Percentiles rank a stretch among this genome's conserved stretches.
Evolutionary conservation across 1,139 yeast species (phyloP).

Genomic region (Geotrichum phurueaensis): DNA sequence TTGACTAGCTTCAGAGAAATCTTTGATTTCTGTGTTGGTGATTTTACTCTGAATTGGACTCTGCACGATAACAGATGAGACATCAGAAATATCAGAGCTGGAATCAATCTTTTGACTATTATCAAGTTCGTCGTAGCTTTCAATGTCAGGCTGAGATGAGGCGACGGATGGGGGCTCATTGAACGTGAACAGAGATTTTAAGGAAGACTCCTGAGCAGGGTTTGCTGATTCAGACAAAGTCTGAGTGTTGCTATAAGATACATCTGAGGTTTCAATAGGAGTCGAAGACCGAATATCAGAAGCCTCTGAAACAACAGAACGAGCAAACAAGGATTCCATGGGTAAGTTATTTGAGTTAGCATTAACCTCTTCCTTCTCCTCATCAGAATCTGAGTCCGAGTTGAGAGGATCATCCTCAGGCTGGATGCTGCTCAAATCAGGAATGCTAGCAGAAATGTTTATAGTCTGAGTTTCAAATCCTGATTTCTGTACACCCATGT

Average conservation of each 20-base stretch:
- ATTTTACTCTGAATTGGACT: background rate
- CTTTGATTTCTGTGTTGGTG: background rate
- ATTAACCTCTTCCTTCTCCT: background rate
- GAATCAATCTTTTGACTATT: background rate
- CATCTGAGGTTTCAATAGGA: background rate
- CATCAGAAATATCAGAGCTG: background rate
- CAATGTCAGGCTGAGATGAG: background rate
- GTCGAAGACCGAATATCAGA: background rate
- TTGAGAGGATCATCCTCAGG: background rate
- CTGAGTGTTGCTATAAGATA: background rate
- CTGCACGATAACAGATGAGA: background rate
- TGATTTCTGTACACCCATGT: background rate
- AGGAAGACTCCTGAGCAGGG: background rate
- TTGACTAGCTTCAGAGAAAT: background rate
- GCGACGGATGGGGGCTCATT: background rate
- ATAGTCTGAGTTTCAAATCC: background rate
- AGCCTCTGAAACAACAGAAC: background rate
- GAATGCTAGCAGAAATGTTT: background rate
- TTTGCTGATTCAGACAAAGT: background rate
- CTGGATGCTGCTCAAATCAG: background rate
- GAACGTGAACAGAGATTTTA: background rate
- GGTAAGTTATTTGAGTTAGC: background rate
- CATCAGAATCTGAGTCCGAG: background rate
- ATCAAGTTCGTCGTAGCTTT: background rate
- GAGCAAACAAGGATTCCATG: background rate